phyloP scores from a whole-genome alignment of 1,139 yeast species.

The Entelexis sorbosivorans region DNA sequence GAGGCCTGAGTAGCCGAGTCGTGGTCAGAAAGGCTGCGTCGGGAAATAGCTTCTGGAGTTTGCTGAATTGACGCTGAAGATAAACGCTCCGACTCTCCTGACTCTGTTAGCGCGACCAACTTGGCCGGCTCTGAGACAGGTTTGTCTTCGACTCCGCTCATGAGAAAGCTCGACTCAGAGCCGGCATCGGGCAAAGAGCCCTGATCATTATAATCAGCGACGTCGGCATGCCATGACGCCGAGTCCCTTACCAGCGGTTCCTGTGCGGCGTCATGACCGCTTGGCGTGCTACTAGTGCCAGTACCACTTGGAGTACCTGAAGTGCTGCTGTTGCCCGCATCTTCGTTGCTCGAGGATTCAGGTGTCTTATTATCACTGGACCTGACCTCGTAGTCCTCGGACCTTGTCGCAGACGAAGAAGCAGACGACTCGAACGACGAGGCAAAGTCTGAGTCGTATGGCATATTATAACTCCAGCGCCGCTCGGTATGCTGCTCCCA shows the following conservation, averaged over 20 bases:
- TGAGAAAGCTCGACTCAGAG: background rate
- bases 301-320: background rate
- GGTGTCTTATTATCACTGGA: background rate
- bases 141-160: background rate
- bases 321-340: background rate
- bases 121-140: background rate
- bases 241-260: no score
- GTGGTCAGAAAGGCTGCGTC: background rate
- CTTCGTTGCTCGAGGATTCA: background rate
- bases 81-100: background rate
- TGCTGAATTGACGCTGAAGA: background rate
- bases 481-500: slow-evolving; percentile 14
- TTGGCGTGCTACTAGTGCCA: background rate
- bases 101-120: background rate
- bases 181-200: background rate
- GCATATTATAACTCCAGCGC: slow-evolving; percentile 15
- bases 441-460: slow-evolving; percentile 10
- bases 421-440: background rate
- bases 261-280: background rate
- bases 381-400: background rate
- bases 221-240: no score
- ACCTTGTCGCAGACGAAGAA: background rate
- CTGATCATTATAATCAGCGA: background rate
- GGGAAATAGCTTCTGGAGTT: background rate
- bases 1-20: background rate